Conservation (phyloP, 1,284 basidiomycete species). For the Sparassis latifolia region DNA sequence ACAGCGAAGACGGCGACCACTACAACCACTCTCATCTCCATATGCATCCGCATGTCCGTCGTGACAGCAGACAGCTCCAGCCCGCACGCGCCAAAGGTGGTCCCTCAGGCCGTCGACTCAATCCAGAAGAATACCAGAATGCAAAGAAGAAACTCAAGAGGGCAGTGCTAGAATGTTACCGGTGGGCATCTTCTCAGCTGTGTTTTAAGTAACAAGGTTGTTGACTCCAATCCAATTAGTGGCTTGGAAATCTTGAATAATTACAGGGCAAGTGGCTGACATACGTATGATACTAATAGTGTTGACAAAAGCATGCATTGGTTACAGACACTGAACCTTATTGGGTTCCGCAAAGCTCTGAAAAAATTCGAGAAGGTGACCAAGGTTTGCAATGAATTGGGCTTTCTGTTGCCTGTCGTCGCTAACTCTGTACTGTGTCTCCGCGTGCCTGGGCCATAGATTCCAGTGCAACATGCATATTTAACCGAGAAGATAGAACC, state of each 20-base stretch:
- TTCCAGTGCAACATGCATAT: conserved; percentile 57
- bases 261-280: conserved; percentile 59
- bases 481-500: conserved; percentile 48
- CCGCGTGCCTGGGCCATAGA: conserved; percentile 27
- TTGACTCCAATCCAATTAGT: conserved; percentile 26
- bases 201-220: background rate
- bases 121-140: conserved; percentile 76
- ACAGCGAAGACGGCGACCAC: too few species aligned
- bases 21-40: too few species aligned
- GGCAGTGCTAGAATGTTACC: conserved; percentile 83
- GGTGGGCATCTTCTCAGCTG: conserved; percentile 33
- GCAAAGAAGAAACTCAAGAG: conserved; percentile 81
- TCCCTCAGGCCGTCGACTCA: conserved; percentile 17
- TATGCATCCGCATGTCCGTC: conserved; percentile 3
- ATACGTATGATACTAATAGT: background rate
- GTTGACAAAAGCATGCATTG: background rate
- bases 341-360: conserved; percentile 86
- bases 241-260: conserved; percentile 80
- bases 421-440: background rate
- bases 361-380: conserved; percentile 94
- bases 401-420: background rate
- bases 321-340: conserved; percentile 74
- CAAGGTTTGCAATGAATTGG: conserved; percentile 34
- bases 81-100: background rate
- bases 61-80: conserved; percentile 6